These are phyloP conservation scores for Didymella lethalis DNA, from an alignment of 2,329 filamentous ascomycete species.

Conservation along the genomic window DNA sequence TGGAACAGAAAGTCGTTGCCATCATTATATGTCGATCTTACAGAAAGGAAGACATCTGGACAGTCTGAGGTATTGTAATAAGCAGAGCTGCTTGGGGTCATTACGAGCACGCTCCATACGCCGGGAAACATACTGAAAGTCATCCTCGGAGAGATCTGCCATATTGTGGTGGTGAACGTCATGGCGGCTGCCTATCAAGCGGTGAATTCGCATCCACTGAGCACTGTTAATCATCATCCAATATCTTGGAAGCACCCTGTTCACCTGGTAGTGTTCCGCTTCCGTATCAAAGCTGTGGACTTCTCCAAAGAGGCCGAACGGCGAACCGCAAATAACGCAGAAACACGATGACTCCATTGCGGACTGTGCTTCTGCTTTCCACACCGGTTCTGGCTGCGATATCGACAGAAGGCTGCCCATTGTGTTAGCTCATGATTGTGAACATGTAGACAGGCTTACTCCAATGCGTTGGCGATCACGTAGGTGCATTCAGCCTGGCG, in stretches of 20 bases:
- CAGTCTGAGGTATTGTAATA: conserved; percentile 22
- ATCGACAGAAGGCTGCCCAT: conserved; percentile 31
- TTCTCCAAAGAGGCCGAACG: conserved; percentile 35
- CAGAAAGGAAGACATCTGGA: conserved; percentile 31
- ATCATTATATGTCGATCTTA: conserved; percentile 23
- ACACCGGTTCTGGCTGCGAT: conserved; percentile 14
- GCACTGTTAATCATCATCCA: neutral
- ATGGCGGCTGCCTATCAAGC: conserved; percentile 28
- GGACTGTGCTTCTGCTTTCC: conserved; percentile 29
- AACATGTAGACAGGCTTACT: neutral
- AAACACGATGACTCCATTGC: conserved; percentile 36
- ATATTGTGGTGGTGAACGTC: conserved; percentile 16
- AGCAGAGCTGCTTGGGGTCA: conserved; percentile 3
- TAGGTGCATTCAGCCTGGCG: neutral
- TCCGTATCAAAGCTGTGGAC: conserved; percentile 33
- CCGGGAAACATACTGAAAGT: conserved; percentile 11
- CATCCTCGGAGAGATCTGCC: conserved; percentile 10
- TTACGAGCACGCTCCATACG: neutral
- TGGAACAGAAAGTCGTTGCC: conserved; percentile 27
- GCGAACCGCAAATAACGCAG: conserved; percentile 40
- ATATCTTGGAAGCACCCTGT: neutral
- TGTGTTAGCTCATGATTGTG: neutral
- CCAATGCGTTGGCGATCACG: neutral
- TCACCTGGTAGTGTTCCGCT: conserved; percentile 26
- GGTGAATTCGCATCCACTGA: conserved; percentile 39